Evolutionary conservation across 495 filamentous ascomycete genomes (phyloP), one percentile per base, ranked within the genome.

Genomic region (Cercophora samala): DNA sequence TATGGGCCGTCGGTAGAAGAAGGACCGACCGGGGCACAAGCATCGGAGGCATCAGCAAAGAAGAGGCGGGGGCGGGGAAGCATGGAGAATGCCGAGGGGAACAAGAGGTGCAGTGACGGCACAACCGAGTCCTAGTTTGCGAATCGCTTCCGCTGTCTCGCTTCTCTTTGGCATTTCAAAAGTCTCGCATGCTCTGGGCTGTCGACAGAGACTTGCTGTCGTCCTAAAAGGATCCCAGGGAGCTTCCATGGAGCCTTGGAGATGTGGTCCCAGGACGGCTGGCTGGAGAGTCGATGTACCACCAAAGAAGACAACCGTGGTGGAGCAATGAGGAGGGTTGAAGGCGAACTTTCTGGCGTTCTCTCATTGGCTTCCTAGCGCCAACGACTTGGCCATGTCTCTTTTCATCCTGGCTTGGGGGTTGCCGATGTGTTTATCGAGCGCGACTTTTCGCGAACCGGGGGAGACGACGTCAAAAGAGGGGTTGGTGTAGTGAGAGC

Each of bases 401-500:
- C 37, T 46, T 46, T 46, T 46, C 37, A 46, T 46, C 37, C 37
- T 46, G 37, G 37, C 37, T 54, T 61, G 58, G 62, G 51, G 62
- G 37, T 66, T n/a, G 25, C 26, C 55, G 29, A 55, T 59, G 62
- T 66, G 65, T 60, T 68, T 71, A 63, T 67, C 64, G 58, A 71
- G 66, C 64, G 64, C 64, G 63, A 54, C 63, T 65, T 59, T 58
- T 61, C 22, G 24, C 58, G 66, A 21, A 56, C 22, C 53, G 53
- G 22, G 53, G n/a, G n/a, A 19, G 53, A 56, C 53, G 5, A 46
- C 24, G 58, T 60, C 25, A 24, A 25, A 23, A 25, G 64, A 66
- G 75, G 71, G 66, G 73, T 75, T 65, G 62, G 42, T 69, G 65
- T 74, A 76, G 66, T 59, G 56, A 68, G 23, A 61, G 46, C 63